Evolutionary conservation across 2,329 filamentous ascomycete species (phyloP), one percentile per base, ranked within the genome.

Genomic region (Elsinoe perseae): DNA sequence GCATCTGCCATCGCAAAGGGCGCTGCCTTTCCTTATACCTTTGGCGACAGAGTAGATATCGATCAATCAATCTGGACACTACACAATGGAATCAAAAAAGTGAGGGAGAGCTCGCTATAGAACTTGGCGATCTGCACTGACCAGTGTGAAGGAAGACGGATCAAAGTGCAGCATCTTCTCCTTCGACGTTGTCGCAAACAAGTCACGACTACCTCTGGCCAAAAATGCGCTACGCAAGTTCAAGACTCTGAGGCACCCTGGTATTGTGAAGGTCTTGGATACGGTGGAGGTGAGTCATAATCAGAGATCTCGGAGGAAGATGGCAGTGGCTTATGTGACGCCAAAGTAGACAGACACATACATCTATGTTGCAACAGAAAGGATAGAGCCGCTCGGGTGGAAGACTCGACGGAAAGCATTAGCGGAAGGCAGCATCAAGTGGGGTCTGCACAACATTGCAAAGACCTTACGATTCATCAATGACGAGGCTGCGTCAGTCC

Each of bases 381-480:
- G 91, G 61, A 77, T 98, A 8, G 84, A 85, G 10, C 93, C 93
- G 2, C 75, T 98, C 54, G 82, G 85, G 63, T 97, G 93, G 93
- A 85, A 95, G 65, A 85, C 95, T 46, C 89, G 87, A 74, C 80
- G 92, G 63, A 91, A 89, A 74, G 93, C 88, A 68, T 71, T 97
- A 59, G 90, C 84, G 59, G 85, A 89, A 38, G 93, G 97, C 75
- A 97, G 92, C 1, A 82, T 93, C 48, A 98, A 96, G 82, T 98
- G 93, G 93, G 93, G 93, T 0, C 73, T 98, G 38, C 87, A 89
- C 70, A 88, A 83, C 64, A 76, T 97, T 61, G 90, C 93, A 62
- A 87, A 89, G 68, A 97, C 93, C 0, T 73, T 97, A 62, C 95
- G 93, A 66, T 98, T 98, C 67, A 89, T 98, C 69, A 98, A 98